Evolutionary conservation across 2,329 filamentous ascomycete genomes (phyloP).

Genomic region (Penicillium corylophilum): DNA sequence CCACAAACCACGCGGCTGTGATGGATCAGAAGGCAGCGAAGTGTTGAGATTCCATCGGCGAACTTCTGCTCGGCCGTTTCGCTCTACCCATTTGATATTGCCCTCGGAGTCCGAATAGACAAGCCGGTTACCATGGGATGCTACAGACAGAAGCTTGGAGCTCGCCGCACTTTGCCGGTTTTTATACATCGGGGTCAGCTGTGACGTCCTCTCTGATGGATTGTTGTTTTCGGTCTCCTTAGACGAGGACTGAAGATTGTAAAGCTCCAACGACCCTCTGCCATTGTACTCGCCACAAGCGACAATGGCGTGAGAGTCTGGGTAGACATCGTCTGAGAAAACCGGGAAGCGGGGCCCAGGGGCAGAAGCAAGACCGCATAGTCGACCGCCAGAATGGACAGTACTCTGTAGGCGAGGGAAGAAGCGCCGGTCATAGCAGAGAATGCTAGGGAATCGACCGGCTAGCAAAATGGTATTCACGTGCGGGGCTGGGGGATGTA

Average conservation of each 20-base stretch:
- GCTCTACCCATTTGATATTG: constrained; percentile 84
- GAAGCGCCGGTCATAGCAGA: constrained; percentile 84
- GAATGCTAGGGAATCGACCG: constrained; percentile 81
- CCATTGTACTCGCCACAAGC: constrained; percentile 89
- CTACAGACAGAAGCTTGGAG: constrained; percentile 78
- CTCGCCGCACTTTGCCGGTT: constrained; percentile 82
- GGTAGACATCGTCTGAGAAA: constrained; percentile 40
- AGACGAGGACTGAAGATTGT: constrained; percentile 45
- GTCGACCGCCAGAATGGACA: constrained; percentile 77
- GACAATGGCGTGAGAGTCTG: constrained; percentile 65
- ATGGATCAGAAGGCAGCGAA: constrained; percentile 21
- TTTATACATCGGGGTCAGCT: constrained; percentile 50
- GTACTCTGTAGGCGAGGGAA: constrained; percentile 76
- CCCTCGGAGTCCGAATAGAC: constrained; percentile 83
- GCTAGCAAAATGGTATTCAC: constrained; percentile 83
- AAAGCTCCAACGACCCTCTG: constrained; percentile 87
- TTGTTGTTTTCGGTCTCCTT: constrained; percentile 25
- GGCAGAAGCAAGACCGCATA: constrained; percentile 70
- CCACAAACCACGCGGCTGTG: constrained; percentile 57
- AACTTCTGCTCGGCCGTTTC: constrained; percentile 65
- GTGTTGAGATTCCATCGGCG: constrained; percentile 60
- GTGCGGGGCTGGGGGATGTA: constrained; percentile 67
- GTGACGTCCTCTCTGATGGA: constrained; percentile 28
- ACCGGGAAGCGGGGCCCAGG: constrained; percentile 55
- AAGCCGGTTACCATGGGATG: constrained; percentile 76